These are phyloP conservation scores for Coleophoma cylindrospora DNA, from an alignment of 2,329 filamentous ascomycete genomes.

Conservation along the genomic window DNA sequence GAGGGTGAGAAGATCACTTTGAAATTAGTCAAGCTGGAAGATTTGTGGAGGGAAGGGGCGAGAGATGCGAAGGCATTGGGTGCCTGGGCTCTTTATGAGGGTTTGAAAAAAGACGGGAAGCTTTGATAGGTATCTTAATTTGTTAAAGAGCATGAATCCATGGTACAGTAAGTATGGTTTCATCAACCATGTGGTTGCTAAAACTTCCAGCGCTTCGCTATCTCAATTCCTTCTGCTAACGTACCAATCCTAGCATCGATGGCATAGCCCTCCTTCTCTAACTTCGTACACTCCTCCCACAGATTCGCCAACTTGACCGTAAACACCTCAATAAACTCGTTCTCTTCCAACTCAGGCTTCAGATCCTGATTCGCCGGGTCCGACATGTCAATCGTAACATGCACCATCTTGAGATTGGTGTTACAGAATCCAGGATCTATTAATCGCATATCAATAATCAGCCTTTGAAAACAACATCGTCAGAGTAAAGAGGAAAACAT, in stretches of 20 bases:
- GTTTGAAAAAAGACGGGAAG: slow-evolving; percentile 34
- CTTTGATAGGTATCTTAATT: slow-evolving; percentile 1
- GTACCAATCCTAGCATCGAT: slow-evolving; percentile 34
- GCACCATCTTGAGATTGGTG: slow-evolving; percentile 55
- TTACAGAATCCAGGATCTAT: slow-evolving; percentile 61
- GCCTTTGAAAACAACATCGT: too few relatives aligned
- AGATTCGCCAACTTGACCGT: slow-evolving; percentile 38
- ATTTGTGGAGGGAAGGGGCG: slow-evolving; percentile 52
- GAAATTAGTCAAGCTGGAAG: slow-evolving; percentile 49
- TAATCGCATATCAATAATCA: background rate
- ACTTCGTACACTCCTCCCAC: slow-evolving; percentile 37
- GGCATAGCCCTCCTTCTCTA: slow-evolving; percentile 34
- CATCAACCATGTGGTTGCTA: slow-evolving; percentile 2
- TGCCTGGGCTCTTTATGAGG: slow-evolving; percentile 55
- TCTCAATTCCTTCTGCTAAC: slow-evolving; percentile 32
- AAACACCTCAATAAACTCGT: slow-evolving; percentile 49
- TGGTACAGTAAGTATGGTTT: background rate
- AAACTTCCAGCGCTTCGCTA: slow-evolving; percentile 30
- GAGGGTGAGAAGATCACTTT: slow-evolving; percentile 59
- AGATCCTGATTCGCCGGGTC: slow-evolving; percentile 38
- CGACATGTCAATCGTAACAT: slow-evolving; percentile 41
- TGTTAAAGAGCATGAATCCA: background rate
- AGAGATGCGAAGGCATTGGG: slow-evolving; percentile 56
- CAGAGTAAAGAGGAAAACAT: too few relatives aligned
- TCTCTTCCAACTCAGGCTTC: slow-evolving; percentile 41